Conservation (phyloP, 2,329 filamentous ascomycete species). For the Cadophora malorum region DNA sequence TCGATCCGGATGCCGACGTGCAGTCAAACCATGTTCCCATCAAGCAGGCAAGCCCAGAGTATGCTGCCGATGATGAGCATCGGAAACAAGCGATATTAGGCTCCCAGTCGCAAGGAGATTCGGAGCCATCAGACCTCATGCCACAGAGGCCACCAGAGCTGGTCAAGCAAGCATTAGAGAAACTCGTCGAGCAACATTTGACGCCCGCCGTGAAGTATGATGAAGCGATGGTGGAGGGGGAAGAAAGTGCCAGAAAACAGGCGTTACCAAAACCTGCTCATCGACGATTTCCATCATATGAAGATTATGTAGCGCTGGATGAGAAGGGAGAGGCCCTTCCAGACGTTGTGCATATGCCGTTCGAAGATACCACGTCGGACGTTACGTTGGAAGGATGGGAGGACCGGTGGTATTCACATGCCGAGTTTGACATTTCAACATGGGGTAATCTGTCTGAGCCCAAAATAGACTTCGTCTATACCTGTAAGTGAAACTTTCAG, state of each 20-base stretch:
- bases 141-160: conserved; percentile 11
- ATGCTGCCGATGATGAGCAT: background rate
- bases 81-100: background rate
- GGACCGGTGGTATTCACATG: conserved; percentile 50
- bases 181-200: conserved; percentile 26
- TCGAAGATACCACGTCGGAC: conserved; percentile 48
- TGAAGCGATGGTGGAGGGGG: background rate
- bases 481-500: conserved; percentile 41
- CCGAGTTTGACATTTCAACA: conserved; percentile 44
- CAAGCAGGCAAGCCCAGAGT: too few species aligned
- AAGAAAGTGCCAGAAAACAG: background rate
- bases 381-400: conserved; percentile 51
- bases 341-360: conserved; percentile 49
- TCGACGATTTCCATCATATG: conserved; percentile 30
- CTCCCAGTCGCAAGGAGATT: background rate
- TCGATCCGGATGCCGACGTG: too few species aligned
- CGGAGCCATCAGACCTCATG: background rate
- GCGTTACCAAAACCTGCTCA: background rate
- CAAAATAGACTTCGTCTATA: conserved; percentile 53
- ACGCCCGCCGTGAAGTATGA: conserved; percentile 3
- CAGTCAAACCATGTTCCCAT: too few species aligned
- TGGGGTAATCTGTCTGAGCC: conserved; percentile 46
- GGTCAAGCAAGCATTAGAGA: conserved; percentile 23
- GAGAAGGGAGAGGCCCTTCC: conserved; percentile 43
- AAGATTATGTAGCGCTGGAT: conserved; percentile 20